Base-by-base conservation (phyloP, 2,329 filamentous ascomycete genomes). In the Penicillium thymicola region DNA sequence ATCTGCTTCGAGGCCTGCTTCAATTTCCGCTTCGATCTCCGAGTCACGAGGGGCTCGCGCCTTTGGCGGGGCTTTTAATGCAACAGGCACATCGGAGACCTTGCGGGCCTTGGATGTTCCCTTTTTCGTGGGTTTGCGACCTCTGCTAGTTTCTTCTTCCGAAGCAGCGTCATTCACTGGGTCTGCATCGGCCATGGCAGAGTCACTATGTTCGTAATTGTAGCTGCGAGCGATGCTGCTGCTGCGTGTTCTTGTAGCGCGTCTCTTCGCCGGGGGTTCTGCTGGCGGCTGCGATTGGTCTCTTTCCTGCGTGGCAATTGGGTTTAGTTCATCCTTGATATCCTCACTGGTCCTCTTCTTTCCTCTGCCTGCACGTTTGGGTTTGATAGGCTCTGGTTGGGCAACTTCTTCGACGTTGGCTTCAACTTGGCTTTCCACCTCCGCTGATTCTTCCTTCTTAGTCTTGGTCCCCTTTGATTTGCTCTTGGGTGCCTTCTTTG, bases 261-360 rank as follows among this genome's bases (percentile, higher is more conserved):
- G 81, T 70, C 84, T 87, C 71, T 89, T 89, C 0, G 79, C 66
- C 2, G 83, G 81, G 8, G 73, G 76, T 43, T 75, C 72, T 21
- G 27, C 44, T 21, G 54, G 38, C 11, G 66, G 56, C 10, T 70
- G 67, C 54, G 51, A 37, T 27, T n/a, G 28, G 11, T 69, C 62
- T 28, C 53, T 37, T 7, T 34, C 54, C 36, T 66, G 61, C 18
- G 21, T 41, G 18, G 57, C 51, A 48, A 55, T 55, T 27, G 63
- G 38, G 27, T 59, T 50, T 16, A 58, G 48, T 7, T 69, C 64
- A 32, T 72, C 67, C 23, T 62, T 68, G 44, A 86, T 73, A 10
- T 82, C 82, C 32, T 85, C 83, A 59, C 86, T 90, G 4, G 76
- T 72, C 58, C 88, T 80, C 70, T 90, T 91, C 68, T 80, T 85